These are phyloP conservation scores for Pichiaceae sp. DNA, from an alignment of 1,139 yeast species.

Conservation along the genomic window DNA sequence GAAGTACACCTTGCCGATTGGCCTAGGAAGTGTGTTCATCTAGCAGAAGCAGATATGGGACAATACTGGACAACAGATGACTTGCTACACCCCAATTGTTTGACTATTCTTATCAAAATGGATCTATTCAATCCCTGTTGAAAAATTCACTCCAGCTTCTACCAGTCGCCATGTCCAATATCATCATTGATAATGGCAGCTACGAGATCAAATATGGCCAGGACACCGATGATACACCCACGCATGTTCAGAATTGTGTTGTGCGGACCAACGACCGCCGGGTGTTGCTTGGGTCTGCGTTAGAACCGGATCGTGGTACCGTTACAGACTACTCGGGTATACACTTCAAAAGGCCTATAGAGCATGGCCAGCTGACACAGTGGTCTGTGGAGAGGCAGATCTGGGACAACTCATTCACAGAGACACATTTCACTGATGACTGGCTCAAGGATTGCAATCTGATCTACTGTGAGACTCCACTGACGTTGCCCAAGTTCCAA, in stretches of 20 bases:
- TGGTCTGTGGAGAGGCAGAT: conserved; percentile 92
- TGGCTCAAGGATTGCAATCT: conserved; percentile 45
- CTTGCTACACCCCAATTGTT: too few relatives aligned
- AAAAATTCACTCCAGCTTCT: too few relatives aligned
- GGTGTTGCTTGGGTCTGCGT: conserved; percentile 65
- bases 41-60: too few relatives aligned
- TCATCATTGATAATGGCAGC: conserved; percentile 80
- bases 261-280: conserved; percentile 71
- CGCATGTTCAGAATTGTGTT: conserved; percentile 58
- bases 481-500: conserved; percentile 75
- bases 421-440: conserved; percentile 28
- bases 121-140: too few relatives aligned
- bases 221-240: conserved; percentile 34
- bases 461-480: conserved; percentile 69
- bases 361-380: conserved; percentile 78
- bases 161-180: conserved; percentile 15
- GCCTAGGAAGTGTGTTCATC: too few relatives aligned
- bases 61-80: too few relatives aligned
- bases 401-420: conserved; percentile 74
- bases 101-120: too few relatives aligned
- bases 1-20: too few relatives aligned
- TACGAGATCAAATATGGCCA: conserved; percentile 74
- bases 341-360: conserved; percentile 72
- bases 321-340: conserved; percentile 66
- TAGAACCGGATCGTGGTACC: conserved; percentile 37